Evolutionary conservation across 176 grass and related monocot genomes (phyloP).

Genomic region (bread wheat (Triticum aestivum)): DNA sequence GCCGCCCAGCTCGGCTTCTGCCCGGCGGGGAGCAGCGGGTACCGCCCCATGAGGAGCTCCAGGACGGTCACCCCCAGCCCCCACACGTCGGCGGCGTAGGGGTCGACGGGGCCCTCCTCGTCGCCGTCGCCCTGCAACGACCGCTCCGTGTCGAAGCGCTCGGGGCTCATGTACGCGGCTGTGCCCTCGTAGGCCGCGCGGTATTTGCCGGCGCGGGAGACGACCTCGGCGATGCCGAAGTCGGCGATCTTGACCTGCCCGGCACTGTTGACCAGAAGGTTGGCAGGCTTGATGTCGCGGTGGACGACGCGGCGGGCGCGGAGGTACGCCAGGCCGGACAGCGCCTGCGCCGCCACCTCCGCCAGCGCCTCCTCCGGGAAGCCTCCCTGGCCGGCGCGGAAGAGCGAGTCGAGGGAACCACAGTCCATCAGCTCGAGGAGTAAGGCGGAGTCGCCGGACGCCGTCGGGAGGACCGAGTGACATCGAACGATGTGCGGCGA

Average conservation of each 20-base stretch:
- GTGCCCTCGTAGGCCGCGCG: not conserved
- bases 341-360: not conserved
- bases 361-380: not conserved
- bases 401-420: slow-evolving; percentile 31
- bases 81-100: slow-evolving; percentile 53
- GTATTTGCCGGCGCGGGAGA: slow-evolving; percentile 8
- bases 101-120: slow-evolving; percentile 12
- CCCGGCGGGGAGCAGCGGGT: slow-evolving; percentile 44
- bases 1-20: slow-evolving; percentile 46
- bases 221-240: slow-evolving; percentile 48
- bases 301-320: slow-evolving; percentile 22
- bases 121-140: not conserved
- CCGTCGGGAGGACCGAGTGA: not conserved
- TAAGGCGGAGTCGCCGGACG: slow-evolving; percentile 4
- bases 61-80: slow-evolving; percentile 39
- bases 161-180: slow-evolving; percentile 17
- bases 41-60: slow-evolving; percentile 37
- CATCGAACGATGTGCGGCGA: slow-evolving; percentile 4
- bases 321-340: not conserved
- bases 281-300: slow-evolving; percentile 49
- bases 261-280: slow-evolving; percentile 27
- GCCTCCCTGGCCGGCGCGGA: not conserved
- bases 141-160: not conserved
- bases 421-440: slow-evolving; percentile 38
- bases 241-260: slow-evolving; percentile 50